Conservation (phyloP, 1,284 basidiomycete species). For the Boletus nobilissimus region DNA sequence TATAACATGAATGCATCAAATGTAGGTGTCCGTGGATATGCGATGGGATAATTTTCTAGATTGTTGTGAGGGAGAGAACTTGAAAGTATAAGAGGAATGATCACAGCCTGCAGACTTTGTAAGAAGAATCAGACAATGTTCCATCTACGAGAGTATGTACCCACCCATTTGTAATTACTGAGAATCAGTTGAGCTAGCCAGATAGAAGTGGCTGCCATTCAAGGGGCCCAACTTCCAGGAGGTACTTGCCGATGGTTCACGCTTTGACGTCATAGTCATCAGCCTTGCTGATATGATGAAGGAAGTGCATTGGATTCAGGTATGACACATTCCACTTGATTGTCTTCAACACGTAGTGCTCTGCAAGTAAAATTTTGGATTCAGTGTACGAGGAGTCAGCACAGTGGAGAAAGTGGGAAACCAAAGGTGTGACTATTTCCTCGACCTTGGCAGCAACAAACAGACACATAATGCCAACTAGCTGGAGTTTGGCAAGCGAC, state of each 20-base stretch:
- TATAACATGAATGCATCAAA: conserved; percentile 37
- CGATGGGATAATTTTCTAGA: conserved; percentile 36
- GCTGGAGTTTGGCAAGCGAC: conserved; percentile 92
- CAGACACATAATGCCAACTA: conserved; percentile 94
- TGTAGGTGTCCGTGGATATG: conserved; percentile 47
- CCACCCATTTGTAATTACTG: conserved; percentile 87
- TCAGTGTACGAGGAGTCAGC: conserved; percentile 90
- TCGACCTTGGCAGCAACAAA: conserved; percentile 97
- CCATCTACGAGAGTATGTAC: conserved; percentile 39
- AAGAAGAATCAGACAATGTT: conserved; percentile 1
- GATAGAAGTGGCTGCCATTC: conserved; percentile 93
- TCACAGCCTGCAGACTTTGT: conserved; percentile 59
- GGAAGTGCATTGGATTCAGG: conserved; percentile 93
- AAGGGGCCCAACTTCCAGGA: conserved; percentile 90
- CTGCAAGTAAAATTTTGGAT: conserved; percentile 91
- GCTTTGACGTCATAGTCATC: conserved; percentile 95
- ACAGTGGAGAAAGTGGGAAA: conserved; percentile 88
- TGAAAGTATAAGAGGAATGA: neutral
- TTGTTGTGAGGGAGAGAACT: conserved; percentile 20
- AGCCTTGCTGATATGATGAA: conserved; percentile 93
- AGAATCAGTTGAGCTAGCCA: conserved; percentile 93
- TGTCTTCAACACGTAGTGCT: conserved; percentile 92
- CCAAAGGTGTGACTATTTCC: conserved; percentile 93
- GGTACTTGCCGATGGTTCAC: conserved; percentile 92
- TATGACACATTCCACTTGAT: conserved; percentile 93